Conservation (phyloP, 495 filamentous ascomycete species). For the Neurospora sp. region DNA sequence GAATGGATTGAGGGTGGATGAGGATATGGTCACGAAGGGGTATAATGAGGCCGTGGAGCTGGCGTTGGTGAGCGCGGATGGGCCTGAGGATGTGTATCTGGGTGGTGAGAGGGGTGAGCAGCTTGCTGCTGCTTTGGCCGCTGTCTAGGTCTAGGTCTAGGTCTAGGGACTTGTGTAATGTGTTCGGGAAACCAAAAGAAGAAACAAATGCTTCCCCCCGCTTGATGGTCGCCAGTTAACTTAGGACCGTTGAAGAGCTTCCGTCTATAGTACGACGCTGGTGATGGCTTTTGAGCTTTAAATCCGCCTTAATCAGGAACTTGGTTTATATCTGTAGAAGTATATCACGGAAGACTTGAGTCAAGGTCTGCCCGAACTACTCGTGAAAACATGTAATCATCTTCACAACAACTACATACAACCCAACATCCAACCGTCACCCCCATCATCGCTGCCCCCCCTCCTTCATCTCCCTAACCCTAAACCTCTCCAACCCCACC, state of each 20-base stretch:
- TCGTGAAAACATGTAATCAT: not conserved
- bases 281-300: not conserved
- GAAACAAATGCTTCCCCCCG: not conserved
- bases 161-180: not conserved
- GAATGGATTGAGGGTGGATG: slow-evolving; percentile 75
- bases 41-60: slow-evolving; percentile 73
- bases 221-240: not conserved
- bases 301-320: not conserved
- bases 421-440: not conserved
- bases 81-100: slow-evolving; percentile 47
- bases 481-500: slow-evolving; percentile 28
- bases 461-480: slow-evolving; percentile 19
- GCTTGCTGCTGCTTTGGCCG: slow-evolving; percentile 51
- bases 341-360: not conserved
- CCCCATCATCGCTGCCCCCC: not conserved
- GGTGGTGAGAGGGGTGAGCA: slow-evolving; percentile 61
- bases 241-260: not conserved
- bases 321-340: not conserved
- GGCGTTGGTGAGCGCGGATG: slow-evolving; percentile 47
- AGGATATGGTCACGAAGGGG: slow-evolving; percentile 74
- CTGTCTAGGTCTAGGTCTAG: slow-evolving; percentile 8
- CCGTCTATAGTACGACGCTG: not conserved
- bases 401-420: not conserved
- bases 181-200: not conserved
- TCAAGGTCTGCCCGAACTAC: not conserved